Conservation (phyloP, 2,329 filamentous ascomycete species). For the Incumbomyces delicatus region DNA sequence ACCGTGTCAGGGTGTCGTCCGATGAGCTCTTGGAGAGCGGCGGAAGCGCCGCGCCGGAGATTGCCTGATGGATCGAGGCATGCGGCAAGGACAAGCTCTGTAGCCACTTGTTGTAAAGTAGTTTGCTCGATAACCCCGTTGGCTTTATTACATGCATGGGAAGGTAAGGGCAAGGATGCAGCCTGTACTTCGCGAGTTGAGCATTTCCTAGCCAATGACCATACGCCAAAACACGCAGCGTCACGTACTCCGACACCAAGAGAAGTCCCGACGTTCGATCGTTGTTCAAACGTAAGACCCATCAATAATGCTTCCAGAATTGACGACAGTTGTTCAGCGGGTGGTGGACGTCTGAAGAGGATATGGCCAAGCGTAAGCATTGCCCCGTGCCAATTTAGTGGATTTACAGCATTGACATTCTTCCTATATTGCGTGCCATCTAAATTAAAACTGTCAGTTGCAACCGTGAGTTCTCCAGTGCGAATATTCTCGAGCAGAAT, state of each 20-base stretch:
- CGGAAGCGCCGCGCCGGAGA: slow-evolving; percentile 83
- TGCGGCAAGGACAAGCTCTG: slow-evolving; percentile 69
- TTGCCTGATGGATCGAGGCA: slow-evolving; percentile 87
- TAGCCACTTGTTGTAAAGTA: slow-evolving; percentile 63
- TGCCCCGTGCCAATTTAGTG: slow-evolving; percentile 83
- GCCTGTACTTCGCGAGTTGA: slow-evolving; percentile 64
- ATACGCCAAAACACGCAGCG: slow-evolving; percentile 91
- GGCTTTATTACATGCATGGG: slow-evolving; percentile 6
- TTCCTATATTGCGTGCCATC: slow-evolving; percentile 28
- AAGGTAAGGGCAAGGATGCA: slow-evolving; percentile 22
- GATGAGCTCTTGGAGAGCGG: slow-evolving; percentile 86
- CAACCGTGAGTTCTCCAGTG: slow-evolving; percentile 30
- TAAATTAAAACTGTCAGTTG: slow-evolving; percentile 25
- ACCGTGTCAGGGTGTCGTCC: slow-evolving; percentile 85
- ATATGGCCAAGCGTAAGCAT: slow-evolving; percentile 80
- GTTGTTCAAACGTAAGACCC: slow-evolving; percentile 79
- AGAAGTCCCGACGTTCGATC: slow-evolving; percentile 72
- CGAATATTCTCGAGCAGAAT: slow-evolving; percentile 45
- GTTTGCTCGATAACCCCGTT: slow-evolving; percentile 3
- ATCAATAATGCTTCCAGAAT: slow-evolving; percentile 69
- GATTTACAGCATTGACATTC: slow-evolving; percentile 65
- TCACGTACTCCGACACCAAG: slow-evolving; percentile 86
- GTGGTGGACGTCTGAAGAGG: slow-evolving; percentile 73
- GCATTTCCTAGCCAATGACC: slow-evolving; percentile 83
- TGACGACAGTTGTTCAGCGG: slow-evolving; percentile 57